Percentiles rank a stretch among this genome's conserved stretches.
These are phyloP conservation scores for Dimocarpus longan DNA, from an alignment of 345 rosid genomes.

Conservation along the genomic window DNA sequence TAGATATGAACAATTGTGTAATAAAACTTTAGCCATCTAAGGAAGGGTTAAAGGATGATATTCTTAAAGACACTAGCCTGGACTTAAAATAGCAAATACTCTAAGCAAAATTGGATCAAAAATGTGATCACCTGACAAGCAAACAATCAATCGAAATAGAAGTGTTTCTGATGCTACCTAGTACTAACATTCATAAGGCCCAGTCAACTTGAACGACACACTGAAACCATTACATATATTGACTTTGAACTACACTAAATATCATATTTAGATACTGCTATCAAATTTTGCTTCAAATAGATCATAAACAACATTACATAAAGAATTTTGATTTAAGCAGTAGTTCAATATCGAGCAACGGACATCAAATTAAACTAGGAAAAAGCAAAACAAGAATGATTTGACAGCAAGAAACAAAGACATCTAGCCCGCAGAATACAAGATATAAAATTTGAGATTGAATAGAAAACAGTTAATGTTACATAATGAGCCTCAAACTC, in stretches of 20 bases:
- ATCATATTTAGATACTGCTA: not conserved
- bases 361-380: not conserved
- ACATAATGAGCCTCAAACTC: slow-evolving; percentile 23
- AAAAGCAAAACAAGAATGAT: not conserved
- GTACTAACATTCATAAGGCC: not conserved
- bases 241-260: not conserved
- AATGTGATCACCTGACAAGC: not conserved
- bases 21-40: not conserved
- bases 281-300: slow-evolving; percentile 8
- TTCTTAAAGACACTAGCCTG: not conserved
- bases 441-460: not conserved
- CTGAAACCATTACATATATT: slow-evolving; percentile 10
- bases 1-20: not conserved
- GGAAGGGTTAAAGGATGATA: not conserved
- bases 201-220: not conserved
- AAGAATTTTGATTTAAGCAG: not conserved
- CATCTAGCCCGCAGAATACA: not conserved
- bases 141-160: not conserved
- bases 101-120: not conserved
- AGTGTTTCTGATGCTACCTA: not conserved
- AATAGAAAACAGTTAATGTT: not conserved
- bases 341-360: not conserved
- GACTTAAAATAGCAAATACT: not conserved
- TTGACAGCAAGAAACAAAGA: slow-evolving; percentile 4
- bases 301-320: slow-evolving; percentile 1